Evolutionary conservation across 805 yeast species (phyloP).

Genomic region (Groenewaldozyma salmanticensis): DNA sequence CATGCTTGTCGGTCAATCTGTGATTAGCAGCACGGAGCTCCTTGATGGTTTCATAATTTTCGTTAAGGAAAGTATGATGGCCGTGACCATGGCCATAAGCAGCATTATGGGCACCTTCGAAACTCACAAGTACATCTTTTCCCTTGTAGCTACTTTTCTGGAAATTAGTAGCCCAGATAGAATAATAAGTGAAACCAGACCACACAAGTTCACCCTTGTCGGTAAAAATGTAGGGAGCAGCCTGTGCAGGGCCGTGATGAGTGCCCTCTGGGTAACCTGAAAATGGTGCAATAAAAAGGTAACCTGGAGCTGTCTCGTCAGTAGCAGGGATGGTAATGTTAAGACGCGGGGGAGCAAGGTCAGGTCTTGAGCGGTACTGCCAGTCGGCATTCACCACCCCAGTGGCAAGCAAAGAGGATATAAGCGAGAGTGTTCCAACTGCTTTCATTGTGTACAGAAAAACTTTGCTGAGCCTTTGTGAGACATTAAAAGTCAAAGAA

Average conservation of each 20-base stretch:
- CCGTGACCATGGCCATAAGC: slow-evolving; percentile 13
- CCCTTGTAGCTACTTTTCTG: slow-evolving; percentile 7
- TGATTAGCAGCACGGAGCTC: slow-evolving; percentile 9
- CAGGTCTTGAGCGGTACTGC: slow-evolving; percentile 10
- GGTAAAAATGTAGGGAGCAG: slow-evolving; percentile 10
- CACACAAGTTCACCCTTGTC: slow-evolving; percentile 10
- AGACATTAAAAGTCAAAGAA: no score
- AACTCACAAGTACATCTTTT: slow-evolving; percentile 5
- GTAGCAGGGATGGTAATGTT: slow-evolving; percentile 10
- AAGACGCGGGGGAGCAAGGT: slow-evolving; percentile 9
- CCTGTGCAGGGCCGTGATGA: slow-evolving; percentile 9
- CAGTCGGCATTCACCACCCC: slow-evolving; percentile 5
- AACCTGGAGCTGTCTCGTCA: slow-evolving; percentile 5
- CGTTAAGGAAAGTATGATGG: slow-evolving; percentile 7
- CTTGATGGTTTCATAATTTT: slow-evolving; percentile 8
- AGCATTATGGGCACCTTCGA: slow-evolving; percentile 9
- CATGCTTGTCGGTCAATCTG: slow-evolving; percentile 8
- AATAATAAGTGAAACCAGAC: slow-evolving; percentile 10
- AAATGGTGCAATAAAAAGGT: slow-evolving; percentile 8
- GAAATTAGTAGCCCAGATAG: slow-evolving; percentile 8
- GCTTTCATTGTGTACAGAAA: no score
- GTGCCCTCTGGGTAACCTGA: slow-evolving; percentile 9
- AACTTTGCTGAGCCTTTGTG: no score
- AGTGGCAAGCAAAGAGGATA: neutral
- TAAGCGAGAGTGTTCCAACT: no score